Conservation (phyloP, 257 asterid species). For the Solanum paucissectum region DNA sequence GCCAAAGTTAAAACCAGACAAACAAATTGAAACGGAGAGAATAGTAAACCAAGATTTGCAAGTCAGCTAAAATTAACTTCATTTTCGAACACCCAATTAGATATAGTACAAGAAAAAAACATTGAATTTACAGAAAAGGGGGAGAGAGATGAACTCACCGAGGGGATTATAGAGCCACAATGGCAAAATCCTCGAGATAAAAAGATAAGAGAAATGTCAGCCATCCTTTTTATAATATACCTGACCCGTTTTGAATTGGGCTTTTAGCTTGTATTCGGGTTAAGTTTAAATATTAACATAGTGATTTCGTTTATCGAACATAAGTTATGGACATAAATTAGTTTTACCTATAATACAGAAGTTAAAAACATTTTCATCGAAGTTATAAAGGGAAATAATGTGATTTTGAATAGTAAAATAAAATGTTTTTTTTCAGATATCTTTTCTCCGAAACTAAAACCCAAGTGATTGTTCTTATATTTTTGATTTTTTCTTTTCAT, state of each 20-base stretch:
- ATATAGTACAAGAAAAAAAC: background rate
- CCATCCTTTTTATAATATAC: background rate
- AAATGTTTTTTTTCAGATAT: background rate
- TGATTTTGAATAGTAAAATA: background rate
- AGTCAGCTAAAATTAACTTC: background rate
- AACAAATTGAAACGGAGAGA: background rate
- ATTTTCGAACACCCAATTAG: background rate
- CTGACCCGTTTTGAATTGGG: background rate
- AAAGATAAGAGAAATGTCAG: background rate
- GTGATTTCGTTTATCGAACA: background rate
- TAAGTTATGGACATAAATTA: background rate
- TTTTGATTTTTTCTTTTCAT: background rate
- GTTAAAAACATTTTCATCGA: background rate
- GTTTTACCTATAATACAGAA: background rate
- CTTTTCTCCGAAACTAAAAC: no score
- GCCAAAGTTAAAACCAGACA: background rate
- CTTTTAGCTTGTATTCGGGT: background rate
- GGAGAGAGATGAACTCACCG: background rate
- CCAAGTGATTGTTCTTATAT: background rate
- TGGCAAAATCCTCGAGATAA: background rate
- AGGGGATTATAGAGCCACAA: background rate
- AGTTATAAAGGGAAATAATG: background rate
- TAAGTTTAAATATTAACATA: no score
- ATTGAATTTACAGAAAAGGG: background rate
- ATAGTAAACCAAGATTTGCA: background rate